Base-by-base conservation (phyloP, 164 flowering plant species). In the Santalum album region DNA sequence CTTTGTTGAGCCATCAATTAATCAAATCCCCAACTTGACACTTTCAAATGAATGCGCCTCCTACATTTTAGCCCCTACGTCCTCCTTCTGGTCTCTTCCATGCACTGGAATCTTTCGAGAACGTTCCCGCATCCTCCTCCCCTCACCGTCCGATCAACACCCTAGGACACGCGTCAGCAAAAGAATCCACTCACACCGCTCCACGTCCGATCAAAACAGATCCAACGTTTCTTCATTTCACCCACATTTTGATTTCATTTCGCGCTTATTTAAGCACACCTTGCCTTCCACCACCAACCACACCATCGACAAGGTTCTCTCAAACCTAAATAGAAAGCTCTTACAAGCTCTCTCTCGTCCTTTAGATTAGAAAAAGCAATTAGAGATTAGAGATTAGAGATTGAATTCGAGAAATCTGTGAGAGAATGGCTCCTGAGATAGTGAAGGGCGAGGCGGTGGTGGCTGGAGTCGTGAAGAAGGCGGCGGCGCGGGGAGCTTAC, bases 401-500 rank as follows among this genome's bases (percentile, higher is more conserved):
- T n/a, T n/a, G n/a, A n/a, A n/a, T n/a, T n/a, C n/a, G n/a, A n/a
- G n/a, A n/a, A n/a, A 32, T 32, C 16, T 11, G 16, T 1, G 3
- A 9, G 15, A 12, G 3, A 9, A 36, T 38, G 42, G 42, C 42
- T 14, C 42, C 42, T 9, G 42, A 14, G 14, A 38, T 38, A 9
- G 42, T 38, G 9, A 12, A 38, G 42, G 42, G 15, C 3, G 16
- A 12, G 0, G 42, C 0, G 3, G 17, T 38, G 42, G 3, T 14
- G 15, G 42, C 42, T 16, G 42, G 16, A 10, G 9, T 38, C 42
- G 5, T 22, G 15, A 46, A 46, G 10, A 21, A 21, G 25, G 25
- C 11, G 25, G 22, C 11, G 25, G 12, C 23, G 15, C 25, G 50
- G 15, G 22, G 78, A 19, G 78, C 78, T 0, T 74, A 65, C 64